Base-by-base conservation (phyloP, 2,329 filamentous ascomycete genomes). In the Ramichloridium luteum region DNA sequence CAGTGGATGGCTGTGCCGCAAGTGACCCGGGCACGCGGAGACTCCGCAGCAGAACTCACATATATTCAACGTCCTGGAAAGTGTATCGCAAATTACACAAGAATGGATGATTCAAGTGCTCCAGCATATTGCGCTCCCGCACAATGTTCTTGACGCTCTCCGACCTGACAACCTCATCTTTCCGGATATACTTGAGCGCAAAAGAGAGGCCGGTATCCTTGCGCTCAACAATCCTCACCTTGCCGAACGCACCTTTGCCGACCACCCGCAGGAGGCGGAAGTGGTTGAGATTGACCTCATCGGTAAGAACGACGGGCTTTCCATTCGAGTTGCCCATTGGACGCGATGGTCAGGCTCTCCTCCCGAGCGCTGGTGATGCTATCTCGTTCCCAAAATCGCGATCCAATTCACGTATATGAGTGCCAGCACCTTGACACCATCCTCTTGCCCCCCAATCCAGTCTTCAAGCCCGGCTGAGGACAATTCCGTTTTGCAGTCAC, bases 111-210 rank as follows among this genome's bases (percentile, higher is more conserved):
- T 93, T 94, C 49, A 98, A 72, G 57, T 96, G 85, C 62, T 98
- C 86, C 53, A 98, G 73, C 90, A 98, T 98, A 55, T 88, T 77
- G 43, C 90, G 75, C 66, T 98, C 90, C 48, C 90, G 79, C 53
- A 98, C 90, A 47, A 98, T 98, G 57, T 98, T 98, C 51, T 88
- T 80, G 39, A 96, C 90, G 55, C 88, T 96, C 60, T 96, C 90
- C 41, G 86, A 93, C 53, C 88, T 83, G 48, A 98, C 85, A 48
- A 98, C 88, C 74, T 96, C 88, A 80, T 96, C 88, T 72, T 94
- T 96, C 46, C 86, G 77, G 44, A 96, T 96, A 59, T 96, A 96
- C 61, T 98, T 98, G 44, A 98, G 70, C 27, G 90, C 90, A 59
- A 98, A 98, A 3, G 86, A 88, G 49, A 96, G 63, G 35, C 77